phyloP scores from a whole-genome alignment of 148 eudicot species.

The Persicaria maculosa region DNA sequence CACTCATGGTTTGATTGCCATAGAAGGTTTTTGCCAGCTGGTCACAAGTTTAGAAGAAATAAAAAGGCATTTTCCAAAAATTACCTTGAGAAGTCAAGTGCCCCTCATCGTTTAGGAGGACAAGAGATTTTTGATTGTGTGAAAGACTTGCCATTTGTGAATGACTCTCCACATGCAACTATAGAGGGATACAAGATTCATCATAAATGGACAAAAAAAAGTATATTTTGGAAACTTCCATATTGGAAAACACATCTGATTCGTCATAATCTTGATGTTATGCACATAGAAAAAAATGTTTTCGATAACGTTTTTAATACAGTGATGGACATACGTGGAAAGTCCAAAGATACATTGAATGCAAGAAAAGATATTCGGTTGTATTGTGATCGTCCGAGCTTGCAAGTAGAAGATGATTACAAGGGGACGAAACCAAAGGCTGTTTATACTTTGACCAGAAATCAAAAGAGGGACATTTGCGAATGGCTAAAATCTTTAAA shows the following conservation, averaged over 20 bases:
- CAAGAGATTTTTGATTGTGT: no score
- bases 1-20: constrained; percentile 7
- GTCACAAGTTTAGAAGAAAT: not conserved
- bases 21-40: not conserved
- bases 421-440: not conserved
- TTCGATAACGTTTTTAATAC: constrained; percentile 12
- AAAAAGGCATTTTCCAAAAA: not conserved
- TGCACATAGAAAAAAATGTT: constrained; percentile 9
- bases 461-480: not conserved
- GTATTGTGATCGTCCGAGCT: not conserved
- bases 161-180: not conserved
- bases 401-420: not conserved
- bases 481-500: no score
- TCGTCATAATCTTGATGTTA: constrained; percentile 1
- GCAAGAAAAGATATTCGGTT: not conserved
- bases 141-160: no score
- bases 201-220: no score
- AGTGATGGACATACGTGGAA: not conserved
- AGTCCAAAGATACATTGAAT: not conserved
- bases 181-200: not conserved
- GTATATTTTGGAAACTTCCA: not conserved
- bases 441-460: not conserved
- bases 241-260: constrained; percentile 7
- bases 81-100: no score
- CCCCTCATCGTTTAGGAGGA: no score